Conservation (phyloP, 495 filamentous ascomycete genomes). For the Rhypophila decipiens region DNA sequence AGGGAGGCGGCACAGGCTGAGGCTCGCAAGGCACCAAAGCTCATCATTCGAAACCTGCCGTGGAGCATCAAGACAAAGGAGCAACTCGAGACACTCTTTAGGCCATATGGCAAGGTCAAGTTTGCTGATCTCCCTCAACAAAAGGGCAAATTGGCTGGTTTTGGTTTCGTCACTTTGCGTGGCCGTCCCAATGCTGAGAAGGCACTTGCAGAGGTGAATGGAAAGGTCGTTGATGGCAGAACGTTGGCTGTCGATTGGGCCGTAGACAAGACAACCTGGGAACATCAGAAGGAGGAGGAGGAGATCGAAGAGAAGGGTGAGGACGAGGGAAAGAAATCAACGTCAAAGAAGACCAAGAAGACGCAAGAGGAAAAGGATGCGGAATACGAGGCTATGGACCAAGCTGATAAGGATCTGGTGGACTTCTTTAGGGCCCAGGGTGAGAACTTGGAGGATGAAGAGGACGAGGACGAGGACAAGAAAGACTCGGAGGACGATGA, state of each 20-base stretch:
- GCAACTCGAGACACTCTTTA: constrained; percentile 69
- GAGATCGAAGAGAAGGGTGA: constrained; percentile 21
- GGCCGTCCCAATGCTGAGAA: constrained; percentile 88
- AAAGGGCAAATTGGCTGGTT: constrained; percentile 68
- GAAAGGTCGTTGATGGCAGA: constrained; percentile 81
- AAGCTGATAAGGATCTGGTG: constrained; percentile 22
- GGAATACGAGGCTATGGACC: constrained; percentile 34
- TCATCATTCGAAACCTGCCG: constrained; percentile 92
- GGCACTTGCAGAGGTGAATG: constrained; percentile 78
- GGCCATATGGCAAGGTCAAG: constrained; percentile 84
- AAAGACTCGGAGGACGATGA: background rate
- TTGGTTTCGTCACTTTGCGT: constrained; percentile 86
- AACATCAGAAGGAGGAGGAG: constrained; percentile 46
- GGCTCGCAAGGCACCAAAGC: constrained; percentile 59
- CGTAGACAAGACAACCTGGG: constrained; percentile 84
- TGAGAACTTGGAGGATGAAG: constrained; percentile 59
- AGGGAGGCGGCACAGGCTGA: constrained; percentile 48
- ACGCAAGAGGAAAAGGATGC: constrained; percentile 31
- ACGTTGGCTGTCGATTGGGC: constrained; percentile 92
- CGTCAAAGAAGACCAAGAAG: constrained; percentile 64
- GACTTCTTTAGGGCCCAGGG: constrained; percentile 37
- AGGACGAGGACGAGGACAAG: constrained; percentile 45
- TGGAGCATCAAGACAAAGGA: constrained; percentile 90
- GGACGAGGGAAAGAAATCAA: constrained; percentile 25
- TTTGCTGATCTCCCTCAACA: constrained; percentile 71